Evolutionary conservation across 768 basidiomycete genomes (phyloP), one percentile per base, ranked within the genome.

Genomic region (Pleurotus pulmonarius): DNA sequence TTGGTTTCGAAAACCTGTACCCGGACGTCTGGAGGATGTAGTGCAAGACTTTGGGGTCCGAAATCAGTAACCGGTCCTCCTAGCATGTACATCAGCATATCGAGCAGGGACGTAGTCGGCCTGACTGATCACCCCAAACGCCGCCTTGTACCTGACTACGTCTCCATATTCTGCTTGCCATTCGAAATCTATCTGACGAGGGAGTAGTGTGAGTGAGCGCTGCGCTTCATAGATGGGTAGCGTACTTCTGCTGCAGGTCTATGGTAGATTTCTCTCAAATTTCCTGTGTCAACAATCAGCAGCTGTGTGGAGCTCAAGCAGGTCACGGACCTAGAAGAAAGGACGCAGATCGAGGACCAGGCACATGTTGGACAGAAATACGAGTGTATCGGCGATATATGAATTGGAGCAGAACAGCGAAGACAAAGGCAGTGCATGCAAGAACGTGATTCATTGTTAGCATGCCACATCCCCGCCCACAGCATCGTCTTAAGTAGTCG

Each of bases 1-100:
- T 73, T 70, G 75, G 76, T 64, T 83, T 83, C 40, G 74, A 70
- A 63, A 79, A 83, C 9, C 73, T 71, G 61, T 84, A 84, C 70
- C 76, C 76, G 16, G 77, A 77, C 16, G 80, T 80, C 56, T 83
- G 80, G 53, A 77, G 75, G 25, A 83, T 78, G 59, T 83, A 77
- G 58, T 82, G 79, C 13, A 83, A 67, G 3, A 81, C 80, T 63
- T 82, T 82, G 1, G 79, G 82, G 57, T 85, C 83, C 22, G 79
- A 75, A 52, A 83, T 72, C 47, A 80, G 66, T 24, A 85, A 67
- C 15, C 78, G 75, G 61, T 83, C 78, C 59, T 80, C 76, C 82
- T 83, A 61, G 16, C 5, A n/a, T 29, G 24, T 15, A 13, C 5
- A 25, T 51, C 15, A 51, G 26, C 22, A 37, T 16, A 49, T 41